Base-by-base conservation (phyloP, 805 yeast genomes). In the Zygoascus tannicola region DNA sequence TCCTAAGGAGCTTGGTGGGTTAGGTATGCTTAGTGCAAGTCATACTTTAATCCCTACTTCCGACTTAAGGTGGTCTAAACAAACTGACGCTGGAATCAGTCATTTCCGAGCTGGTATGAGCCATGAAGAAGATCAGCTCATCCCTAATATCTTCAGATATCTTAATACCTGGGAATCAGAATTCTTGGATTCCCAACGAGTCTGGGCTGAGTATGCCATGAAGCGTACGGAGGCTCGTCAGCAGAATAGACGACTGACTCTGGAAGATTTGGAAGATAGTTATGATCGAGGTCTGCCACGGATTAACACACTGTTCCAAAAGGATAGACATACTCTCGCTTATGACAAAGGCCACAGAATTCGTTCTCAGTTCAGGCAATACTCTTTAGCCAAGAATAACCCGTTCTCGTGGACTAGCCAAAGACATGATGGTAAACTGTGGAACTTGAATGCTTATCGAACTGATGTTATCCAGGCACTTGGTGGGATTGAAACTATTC, bases 201-300 rank as follows among this genome's bases (percentile, higher is more conserved):
- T 90, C 2, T 92, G 99, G 99, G 86, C 95, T 0, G 99, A 92
- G 51, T 92, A 88, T 65, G 92, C 96, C 0, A 75, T 83, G 45
- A 87, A 86, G 58, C 73, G 97, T 39, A 81, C 77, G 48, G 95
- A 85, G 56, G 97, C 97, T 1, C 66, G 76, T 22, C 84, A 81
- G 54, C 86, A 85, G 52, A 84, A 86, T 53, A 78, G 95, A 22
- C 75, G 97, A 34, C 64, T 92, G 33, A 83, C 95, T 0, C 81
- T 85, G 55, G 99, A 92, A 60, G 98, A 92, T 57, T 70, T 92
- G 60, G 97, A 90, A 63, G 88, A 80, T 20, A 80, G 81, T 46
- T 92, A 97, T 97, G 96, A 92, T 57, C 71, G 97, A 57, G 99
- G 99, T 58, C 71, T 92, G 49, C 99, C 99, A 0, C 76, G 99